Evolutionary conservation across 768 basidiomycete species (phyloP).

Genomic region (Lyophyllum atratum): DNA sequence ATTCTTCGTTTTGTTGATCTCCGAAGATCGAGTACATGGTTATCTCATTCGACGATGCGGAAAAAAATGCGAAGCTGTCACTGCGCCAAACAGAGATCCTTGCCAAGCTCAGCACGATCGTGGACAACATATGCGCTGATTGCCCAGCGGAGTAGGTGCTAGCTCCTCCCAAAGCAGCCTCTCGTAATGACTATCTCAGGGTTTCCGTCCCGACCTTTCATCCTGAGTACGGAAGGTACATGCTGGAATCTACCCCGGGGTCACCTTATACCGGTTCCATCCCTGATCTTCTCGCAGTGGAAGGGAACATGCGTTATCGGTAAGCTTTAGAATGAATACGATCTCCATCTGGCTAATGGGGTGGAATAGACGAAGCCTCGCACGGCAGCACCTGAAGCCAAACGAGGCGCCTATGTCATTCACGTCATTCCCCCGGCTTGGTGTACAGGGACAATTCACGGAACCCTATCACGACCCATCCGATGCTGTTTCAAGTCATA

Average conservation of each 20-base stretch:
- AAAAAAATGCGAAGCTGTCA: constrained; percentile 84
- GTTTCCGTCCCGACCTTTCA: constrained; percentile 88
- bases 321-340: constrained; percentile 28
- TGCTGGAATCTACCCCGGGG: constrained; percentile 98
- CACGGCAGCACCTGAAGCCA: constrained; percentile 76
- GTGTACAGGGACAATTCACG: constrained; percentile 87
- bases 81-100: constrained; percentile 96
- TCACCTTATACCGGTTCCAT: constrained; percentile 91
- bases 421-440: constrained; percentile 94
- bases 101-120: constrained; percentile 68
- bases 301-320: constrained; percentile 95
- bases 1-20: constrained; percentile 15
- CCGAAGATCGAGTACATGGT: constrained; percentile 95
- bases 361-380: constrained; percentile 70
- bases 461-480: constrained; percentile 83
- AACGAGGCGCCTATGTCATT: constrained; percentile 92
- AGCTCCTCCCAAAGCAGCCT: constrained; percentile 1
- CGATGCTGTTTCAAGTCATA: constrained; percentile 84
- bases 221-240: constrained; percentile 97
- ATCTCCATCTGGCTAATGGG: neutral
- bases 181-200: constrained; percentile 33
- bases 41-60: constrained; percentile 74
- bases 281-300: constrained; percentile 84
- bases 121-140: constrained; percentile 62
- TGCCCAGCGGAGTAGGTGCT: constrained; percentile 59